phyloP scores from a whole-genome alignment of 495 filamentous ascomycete genomes.

The Podospora sp. region DNA sequence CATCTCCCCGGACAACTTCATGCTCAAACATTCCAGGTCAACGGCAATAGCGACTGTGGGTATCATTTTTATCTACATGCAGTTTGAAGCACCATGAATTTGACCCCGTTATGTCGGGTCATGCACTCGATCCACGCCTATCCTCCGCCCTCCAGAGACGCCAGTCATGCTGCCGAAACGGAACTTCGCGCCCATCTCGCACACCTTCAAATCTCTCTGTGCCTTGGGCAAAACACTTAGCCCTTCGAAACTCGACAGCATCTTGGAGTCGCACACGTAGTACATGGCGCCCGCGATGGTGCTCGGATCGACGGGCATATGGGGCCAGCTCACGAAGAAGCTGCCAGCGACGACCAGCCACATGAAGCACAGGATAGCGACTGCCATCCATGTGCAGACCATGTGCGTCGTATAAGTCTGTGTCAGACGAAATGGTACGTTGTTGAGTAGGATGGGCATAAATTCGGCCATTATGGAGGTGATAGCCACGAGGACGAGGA shows the following conservation, averaged over 20 bases:
- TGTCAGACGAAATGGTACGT: conserved; percentile 39
- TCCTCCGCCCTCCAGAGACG: conserved; percentile 21
- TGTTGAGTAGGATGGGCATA: conserved; percentile 39
- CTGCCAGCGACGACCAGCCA: conserved; percentile 34
- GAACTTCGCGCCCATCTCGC: conserved; percentile 21
- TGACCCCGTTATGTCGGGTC: neutral
- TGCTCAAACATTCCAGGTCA: too few species aligned
- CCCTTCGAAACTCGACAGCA: conserved; percentile 28
- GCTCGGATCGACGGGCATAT: conserved; percentile 33
- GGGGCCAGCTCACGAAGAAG: conserved; percentile 33
- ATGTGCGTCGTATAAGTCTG: conserved; percentile 35
- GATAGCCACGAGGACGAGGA: conserved; percentile 33
- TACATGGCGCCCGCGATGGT: conserved; percentile 33
- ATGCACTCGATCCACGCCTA: conserved; percentile 27
- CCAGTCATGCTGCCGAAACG: conserved; percentile 26
- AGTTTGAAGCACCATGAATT: neutral
- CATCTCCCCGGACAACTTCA: too few species aligned
- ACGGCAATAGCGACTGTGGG: neutral
- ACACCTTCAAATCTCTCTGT: conserved; percentile 24
- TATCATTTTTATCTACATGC: neutral
- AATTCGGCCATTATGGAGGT: conserved; percentile 40
- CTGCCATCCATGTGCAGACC: conserved; percentile 37
- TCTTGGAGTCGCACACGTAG: conserved; percentile 32
- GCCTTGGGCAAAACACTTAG: conserved; percentile 23
- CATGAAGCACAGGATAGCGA: conserved; percentile 41